A percentile compares a stretch with the other conserved stretches of the same genome.
phyloP scores from a whole-genome alignment of 192 early-diverging fungal genomes.

The Coemansia sp. region DNA sequence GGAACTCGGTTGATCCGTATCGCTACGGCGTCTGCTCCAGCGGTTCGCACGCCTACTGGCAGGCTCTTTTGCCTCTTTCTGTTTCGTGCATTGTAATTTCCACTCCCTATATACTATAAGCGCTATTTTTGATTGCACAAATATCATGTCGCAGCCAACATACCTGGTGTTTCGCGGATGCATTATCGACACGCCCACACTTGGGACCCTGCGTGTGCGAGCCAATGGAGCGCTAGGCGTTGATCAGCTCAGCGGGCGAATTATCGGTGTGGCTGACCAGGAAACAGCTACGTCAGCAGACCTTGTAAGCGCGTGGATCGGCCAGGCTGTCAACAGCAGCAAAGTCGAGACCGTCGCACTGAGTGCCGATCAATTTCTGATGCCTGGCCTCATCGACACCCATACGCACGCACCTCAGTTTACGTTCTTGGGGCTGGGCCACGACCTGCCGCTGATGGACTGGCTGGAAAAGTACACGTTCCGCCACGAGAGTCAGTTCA shows the following conservation, averaged over 20 bases:
- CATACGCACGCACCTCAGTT: constrained; percentile 96
- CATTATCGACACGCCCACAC: constrained; percentile 64
- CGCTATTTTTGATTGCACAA: neutral
- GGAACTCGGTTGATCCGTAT: no score
- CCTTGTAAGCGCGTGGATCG: constrained; percentile 31
- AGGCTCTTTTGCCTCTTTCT: constrained; percentile 4
- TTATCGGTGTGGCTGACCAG: constrained; percentile 57
- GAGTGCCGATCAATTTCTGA: constrained; percentile 66
- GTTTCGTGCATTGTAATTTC: neutral
- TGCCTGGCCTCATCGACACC: constrained; percentile 92
- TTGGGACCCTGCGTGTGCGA: constrained; percentile 67
- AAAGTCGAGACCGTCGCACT: constrained; percentile 31
- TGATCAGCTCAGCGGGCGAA: constrained; percentile 60
- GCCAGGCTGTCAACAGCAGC: constrained; percentile 4
- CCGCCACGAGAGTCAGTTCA: constrained; percentile 77
- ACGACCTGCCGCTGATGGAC: constrained; percentile 84
- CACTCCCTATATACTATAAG: neutral
- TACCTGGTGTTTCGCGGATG: constrained; percentile 61
- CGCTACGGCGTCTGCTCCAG: no score
- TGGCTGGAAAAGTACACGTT: constrained; percentile 93
- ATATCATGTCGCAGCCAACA: constrained; percentile 15
- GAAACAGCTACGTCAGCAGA: constrained; percentile 4
- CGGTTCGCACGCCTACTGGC: no score
- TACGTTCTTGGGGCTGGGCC: constrained; percentile 82
- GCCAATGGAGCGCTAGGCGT: constrained; percentile 68